phyloP scores from a whole-genome alignment of 345 rosid genomes.

The Acer negundo region DNA sequence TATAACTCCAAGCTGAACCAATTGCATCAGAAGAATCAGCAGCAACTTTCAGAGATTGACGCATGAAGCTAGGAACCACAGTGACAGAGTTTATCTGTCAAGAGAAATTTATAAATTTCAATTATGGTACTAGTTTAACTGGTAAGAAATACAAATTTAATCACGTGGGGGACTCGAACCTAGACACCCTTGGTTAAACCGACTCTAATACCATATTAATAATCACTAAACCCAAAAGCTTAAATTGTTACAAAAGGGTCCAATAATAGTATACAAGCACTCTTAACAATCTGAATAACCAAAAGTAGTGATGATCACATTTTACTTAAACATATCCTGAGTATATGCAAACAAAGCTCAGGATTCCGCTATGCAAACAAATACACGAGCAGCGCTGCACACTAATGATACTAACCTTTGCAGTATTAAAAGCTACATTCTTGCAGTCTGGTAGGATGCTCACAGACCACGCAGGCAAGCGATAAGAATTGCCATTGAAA shows the following conservation, averaged over 20 bases:
- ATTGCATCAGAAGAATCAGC: constrained; percentile 45
- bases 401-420: constrained; percentile 63
- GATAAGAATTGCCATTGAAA: constrained; percentile 72
- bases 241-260: neutral
- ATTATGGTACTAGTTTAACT: neutral
- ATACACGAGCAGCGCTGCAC: neutral
- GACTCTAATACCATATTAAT: neutral
- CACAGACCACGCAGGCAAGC: constrained; percentile 93
- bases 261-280: too few relatives aligned
- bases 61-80: constrained; percentile 47
- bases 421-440: constrained; percentile 81
- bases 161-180: too few relatives aligned
- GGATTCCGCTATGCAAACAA: neutral
- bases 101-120: constrained; percentile 5
- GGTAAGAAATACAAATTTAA: too few relatives aligned
- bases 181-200: too few relatives aligned
- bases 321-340: neutral
- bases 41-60: constrained; percentile 43
- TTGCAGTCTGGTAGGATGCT: constrained; percentile 98
- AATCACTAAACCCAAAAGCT: neutral
- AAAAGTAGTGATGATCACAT: too few relatives aligned
- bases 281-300: too few relatives aligned
- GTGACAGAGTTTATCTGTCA: constrained; percentile 76
- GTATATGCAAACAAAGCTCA: neutral
- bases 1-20: constrained; percentile 77